Conservation (phyloP, 495 filamentous ascomycete species). For the Penicillium ochrochloron region DNA sequence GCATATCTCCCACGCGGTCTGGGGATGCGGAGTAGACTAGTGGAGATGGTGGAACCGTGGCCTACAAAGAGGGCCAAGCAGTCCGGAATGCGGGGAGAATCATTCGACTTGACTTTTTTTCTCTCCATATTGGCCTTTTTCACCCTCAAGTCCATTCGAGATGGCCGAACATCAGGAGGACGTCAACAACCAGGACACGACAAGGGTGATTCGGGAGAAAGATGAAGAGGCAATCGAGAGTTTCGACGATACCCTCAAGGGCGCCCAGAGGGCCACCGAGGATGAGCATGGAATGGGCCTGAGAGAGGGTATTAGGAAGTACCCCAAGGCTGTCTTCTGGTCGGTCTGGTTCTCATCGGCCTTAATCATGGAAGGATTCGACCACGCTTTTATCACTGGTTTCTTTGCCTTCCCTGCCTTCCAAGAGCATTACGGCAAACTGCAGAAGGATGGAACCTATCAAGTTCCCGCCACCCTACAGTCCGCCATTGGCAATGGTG, state of each 20-base stretch:
- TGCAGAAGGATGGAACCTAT: constrained; percentile 38
- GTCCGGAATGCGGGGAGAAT: constrained; percentile 2
- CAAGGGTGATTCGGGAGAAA: constrained; percentile 18
- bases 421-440: constrained; percentile 40
- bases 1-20: constrained; percentile 8
- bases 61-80: constrained; percentile 1
- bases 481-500: constrained; percentile 65
- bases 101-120: neutral
- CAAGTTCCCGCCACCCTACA: constrained; percentile 59
- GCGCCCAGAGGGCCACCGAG: constrained; percentile 19
- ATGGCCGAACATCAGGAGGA: constrained; percentile 29
- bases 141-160: neutral
- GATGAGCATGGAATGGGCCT: constrained; percentile 21
- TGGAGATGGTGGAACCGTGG: neutral
- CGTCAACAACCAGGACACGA: constrained; percentile 16
- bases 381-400: constrained; percentile 45
- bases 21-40: constrained; percentile 18
- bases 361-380: constrained; percentile 56
- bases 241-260: constrained; percentile 19
- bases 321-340: constrained; percentile 53
- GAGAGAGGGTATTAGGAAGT: constrained; percentile 28
- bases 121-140: neutral
- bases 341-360: constrained; percentile 45
- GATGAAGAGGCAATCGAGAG: constrained; percentile 19
- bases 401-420: constrained; percentile 42